Conservation (phyloP, 805 yeast species). For the Suhomyces sp. region DNA sequence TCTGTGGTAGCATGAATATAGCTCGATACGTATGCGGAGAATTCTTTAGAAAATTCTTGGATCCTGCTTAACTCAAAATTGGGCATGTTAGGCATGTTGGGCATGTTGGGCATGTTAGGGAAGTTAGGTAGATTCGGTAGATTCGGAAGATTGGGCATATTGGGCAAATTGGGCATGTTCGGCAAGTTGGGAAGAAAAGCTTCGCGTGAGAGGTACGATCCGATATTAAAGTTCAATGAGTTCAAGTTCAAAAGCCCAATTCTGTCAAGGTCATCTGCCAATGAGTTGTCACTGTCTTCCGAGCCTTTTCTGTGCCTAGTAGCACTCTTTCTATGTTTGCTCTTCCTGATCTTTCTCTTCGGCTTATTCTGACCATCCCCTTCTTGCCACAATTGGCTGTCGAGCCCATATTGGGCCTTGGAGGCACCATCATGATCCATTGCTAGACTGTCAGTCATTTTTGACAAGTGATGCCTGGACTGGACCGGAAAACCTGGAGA, state of each 20-base stretch:
- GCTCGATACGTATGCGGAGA: conserved; percentile 29
- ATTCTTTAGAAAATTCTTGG: conserved; percentile 29
- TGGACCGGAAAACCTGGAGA: no score
- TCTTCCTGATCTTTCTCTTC: no score
- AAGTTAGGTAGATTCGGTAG: conserved; percentile 21
- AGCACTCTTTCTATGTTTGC: no score
- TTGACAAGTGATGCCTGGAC: no score
- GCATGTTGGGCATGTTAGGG: conserved; percentile 23
- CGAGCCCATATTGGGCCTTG: no score
- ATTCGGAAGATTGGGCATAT: conserved; percentile 16
- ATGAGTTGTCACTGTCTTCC: conserved; percentile 38
- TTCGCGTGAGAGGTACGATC: conserved; percentile 19
- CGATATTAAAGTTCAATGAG: conserved; percentile 21
- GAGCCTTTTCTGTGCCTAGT: no score
- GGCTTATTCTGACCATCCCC: no score
- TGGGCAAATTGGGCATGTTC: conserved; percentile 23
- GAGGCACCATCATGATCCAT: no score
- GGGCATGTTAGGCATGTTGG: conserved; percentile 24
- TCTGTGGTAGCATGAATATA: conserved; percentile 18
- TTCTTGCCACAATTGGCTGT: no score
- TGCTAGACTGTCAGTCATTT: no score
- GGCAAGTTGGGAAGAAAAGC: conserved; percentile 21
- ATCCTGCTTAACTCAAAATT: conserved; percentile 23
- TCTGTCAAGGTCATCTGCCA: conserved; percentile 49
- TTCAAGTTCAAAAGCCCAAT: conserved; percentile 47